Percentiles rank a stretch among this genome's conserved stretches.
These are phyloP conservation scores for Leccinellum rugosiceps DNA, from an alignment of 768 basidiomycete species.

Conservation along the genomic window DNA sequence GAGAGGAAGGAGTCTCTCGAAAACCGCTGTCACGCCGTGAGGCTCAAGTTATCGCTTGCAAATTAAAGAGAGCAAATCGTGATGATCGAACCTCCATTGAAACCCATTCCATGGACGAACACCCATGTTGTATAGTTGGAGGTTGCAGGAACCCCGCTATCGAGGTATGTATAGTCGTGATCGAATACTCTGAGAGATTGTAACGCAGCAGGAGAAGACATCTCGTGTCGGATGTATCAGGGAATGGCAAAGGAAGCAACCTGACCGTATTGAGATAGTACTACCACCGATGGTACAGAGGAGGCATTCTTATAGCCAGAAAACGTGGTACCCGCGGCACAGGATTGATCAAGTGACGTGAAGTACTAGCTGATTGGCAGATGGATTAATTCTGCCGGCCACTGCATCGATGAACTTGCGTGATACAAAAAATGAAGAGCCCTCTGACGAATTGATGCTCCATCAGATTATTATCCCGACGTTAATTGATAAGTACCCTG, in stretches of 20 bases:
- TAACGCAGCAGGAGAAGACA: constrained; percentile 1
- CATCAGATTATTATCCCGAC: neutral
- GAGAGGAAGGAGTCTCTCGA: constrained; percentile 22
- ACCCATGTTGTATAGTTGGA: constrained; percentile 21
- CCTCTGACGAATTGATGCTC: neutral
- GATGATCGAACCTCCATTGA: constrained; percentile 17
- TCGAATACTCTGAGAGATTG: constrained; percentile 13
- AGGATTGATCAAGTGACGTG: neutral
- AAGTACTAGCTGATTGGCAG: neutral
- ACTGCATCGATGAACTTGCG: neutral
- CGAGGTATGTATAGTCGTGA: constrained; percentile 20
- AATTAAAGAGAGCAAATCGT: neutral
- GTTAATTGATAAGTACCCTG: neutral
- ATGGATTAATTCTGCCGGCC: neutral
- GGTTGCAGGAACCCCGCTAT: constrained; percentile 20
- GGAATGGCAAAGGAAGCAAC: neutral
- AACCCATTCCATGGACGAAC: constrained; percentile 19
- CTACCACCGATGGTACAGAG: neutral
- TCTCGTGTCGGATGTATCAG: neutral
- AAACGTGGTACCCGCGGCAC: neutral
- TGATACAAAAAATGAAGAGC: neutral
- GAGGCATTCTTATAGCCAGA: neutral
- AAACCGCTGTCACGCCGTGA: neutral
- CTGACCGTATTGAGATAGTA: neutral
- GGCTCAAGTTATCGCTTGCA: too few relatives aligned